Conservation (phyloP, 2,329 filamentous ascomycete genomes). For the Chrysoporthe austroafricana region DNA sequence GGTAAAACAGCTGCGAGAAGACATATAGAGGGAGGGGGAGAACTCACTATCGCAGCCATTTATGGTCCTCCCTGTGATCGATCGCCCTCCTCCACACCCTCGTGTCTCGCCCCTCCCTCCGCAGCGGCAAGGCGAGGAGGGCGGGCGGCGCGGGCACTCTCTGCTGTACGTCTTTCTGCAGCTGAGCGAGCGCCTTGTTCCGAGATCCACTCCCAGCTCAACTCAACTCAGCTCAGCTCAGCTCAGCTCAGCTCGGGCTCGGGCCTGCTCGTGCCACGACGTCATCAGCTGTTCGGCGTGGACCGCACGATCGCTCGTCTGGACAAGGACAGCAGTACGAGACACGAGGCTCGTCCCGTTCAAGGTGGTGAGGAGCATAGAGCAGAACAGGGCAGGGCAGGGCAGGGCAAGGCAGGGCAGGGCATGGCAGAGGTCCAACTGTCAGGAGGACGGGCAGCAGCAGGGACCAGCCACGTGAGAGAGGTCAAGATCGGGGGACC, state of each 20-base stretch:
- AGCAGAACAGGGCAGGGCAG: not conserved
- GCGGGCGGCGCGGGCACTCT: too few relatives aligned
- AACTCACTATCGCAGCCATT: slow-evolving; percentile 29
- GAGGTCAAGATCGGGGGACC: too few relatives aligned
- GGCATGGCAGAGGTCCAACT: not conserved
- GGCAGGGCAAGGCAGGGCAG: too few relatives aligned
- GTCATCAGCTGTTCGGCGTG: not conserved
- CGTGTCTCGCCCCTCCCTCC: not conserved
- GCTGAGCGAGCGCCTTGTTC: not conserved
- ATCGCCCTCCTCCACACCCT: not conserved
- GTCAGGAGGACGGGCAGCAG: not conserved
- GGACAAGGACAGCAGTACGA: not conserved
- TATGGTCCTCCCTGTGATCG: not conserved
- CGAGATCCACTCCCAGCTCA: not conserved
- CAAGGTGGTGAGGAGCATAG: not conserved
- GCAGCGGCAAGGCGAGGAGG: not conserved
- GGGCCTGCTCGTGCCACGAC: not conserved
- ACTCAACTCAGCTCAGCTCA: not conserved
- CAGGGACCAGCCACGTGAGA: too few relatives aligned
- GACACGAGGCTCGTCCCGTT: not conserved
- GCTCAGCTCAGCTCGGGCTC: not conserved
- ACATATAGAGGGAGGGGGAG: not conserved
- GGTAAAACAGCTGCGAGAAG: too few relatives aligned
- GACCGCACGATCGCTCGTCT: not conserved
- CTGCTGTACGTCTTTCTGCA: not conserved